Percentiles rank a stretch among this genome's conserved stretches.
Evolutionary conservation across 73 alveolate genomes (phyloP).

Genomic region (Tetrahymena malaccensis): DNA sequence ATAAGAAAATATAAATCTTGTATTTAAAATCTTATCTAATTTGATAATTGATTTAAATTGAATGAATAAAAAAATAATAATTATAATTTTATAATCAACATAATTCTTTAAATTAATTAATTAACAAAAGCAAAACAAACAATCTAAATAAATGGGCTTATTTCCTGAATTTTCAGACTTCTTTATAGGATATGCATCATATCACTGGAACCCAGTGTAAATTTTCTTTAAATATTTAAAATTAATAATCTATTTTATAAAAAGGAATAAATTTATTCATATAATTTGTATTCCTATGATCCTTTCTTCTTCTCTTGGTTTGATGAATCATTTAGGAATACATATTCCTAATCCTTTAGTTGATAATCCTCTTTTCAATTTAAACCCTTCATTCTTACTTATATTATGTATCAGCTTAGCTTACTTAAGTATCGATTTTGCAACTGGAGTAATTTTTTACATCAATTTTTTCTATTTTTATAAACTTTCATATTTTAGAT

Average conservation of each 20-base stretch:
- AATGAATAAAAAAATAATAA: too few species aligned
- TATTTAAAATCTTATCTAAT: not conserved
- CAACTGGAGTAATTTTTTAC: not conserved
- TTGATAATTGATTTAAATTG: not conserved
- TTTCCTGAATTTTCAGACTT: not conserved
- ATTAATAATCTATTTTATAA: not conserved
- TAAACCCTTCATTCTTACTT: not conserved
- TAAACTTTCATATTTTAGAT: too few species aligned
- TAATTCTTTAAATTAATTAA: too few species aligned
- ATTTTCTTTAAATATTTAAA: too few species aligned
- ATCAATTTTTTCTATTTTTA: not conserved
- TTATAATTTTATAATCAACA: not conserved
- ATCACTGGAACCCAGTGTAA: not conserved
- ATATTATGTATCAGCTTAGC: not conserved
- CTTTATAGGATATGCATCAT: not conserved
- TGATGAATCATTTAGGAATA: not conserved
- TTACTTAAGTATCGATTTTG: not conserved
- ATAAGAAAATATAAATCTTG: not conserved
- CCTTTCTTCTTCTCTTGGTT: not conserved
- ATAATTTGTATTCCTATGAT: slow-evolving; percentile 8
- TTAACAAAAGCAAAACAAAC: not conserved
- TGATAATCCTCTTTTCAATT: not conserved
- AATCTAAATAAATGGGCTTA: not conserved
- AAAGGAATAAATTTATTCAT: slow-evolving; percentile 11
- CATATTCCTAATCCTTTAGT: not conserved